Evolutionary conservation across 305 asterid genomes (phyloP).

Genomic region (Fraxinus greggii): DNA sequence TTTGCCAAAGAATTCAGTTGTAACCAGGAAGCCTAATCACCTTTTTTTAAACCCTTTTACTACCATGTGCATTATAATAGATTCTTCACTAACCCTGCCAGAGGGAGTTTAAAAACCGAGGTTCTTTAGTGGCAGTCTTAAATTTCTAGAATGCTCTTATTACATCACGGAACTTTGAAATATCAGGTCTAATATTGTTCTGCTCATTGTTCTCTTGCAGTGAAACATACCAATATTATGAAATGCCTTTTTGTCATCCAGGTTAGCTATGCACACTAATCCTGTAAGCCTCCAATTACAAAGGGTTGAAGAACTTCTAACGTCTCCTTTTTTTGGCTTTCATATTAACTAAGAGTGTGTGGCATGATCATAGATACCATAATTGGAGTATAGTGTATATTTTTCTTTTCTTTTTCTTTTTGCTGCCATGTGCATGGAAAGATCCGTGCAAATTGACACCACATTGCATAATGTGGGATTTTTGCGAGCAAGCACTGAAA

Average conservation of each 20-base stretch:
- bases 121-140: neutral
- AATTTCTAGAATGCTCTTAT: slow-evolving; percentile 7
- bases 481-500: neutral
- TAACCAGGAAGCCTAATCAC: neutral
- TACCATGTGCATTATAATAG: neutral
- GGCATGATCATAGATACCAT: neutral
- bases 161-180: neutral
- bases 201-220: slow-evolving; percentile 62
- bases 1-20: neutral
- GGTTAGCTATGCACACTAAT: slow-evolving; percentile 51
- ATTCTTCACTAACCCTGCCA: neutral
- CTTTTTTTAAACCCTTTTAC: neutral
- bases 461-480: neutral
- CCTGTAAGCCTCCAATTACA: slow-evolving; percentile 6
- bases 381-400: neutral
- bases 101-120: neutral
- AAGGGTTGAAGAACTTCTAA: slow-evolving; percentile 16
- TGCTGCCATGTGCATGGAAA: neutral
- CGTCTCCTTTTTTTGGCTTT: slow-evolving; percentile 5
- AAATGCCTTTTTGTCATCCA: slow-evolving; percentile 86
- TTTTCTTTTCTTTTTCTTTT: neutral
- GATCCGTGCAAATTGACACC: neutral
- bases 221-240: slow-evolving; percentile 82
- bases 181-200: slow-evolving; percentile 32
- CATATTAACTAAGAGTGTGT: slow-evolving; percentile 3